Evolutionary conservation across 495 filamentous ascomycete species (phyloP), one percentile per base, ranked within the genome.

Genomic region (Aspergillus ellipticus): DNA sequence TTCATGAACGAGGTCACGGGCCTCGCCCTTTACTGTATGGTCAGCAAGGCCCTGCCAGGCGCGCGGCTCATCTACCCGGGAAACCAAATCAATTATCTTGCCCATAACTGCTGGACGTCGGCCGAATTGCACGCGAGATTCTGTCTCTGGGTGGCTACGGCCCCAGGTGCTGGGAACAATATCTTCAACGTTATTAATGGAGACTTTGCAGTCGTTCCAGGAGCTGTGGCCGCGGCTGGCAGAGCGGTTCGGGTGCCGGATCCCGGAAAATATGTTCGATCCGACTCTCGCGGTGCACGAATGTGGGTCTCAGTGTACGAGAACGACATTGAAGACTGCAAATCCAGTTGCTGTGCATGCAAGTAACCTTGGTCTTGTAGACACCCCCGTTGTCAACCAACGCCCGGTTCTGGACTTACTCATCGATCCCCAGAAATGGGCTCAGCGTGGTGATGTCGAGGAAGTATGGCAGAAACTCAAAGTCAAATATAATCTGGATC

Each of bases 101-200:
- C 64, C 9, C 79, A 78, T 63, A 79, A 83, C 63, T 65, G 61
- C 55, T 82, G 77, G 71, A 84, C 81, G 0, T 73, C 63, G 41
- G 67, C 79, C 10, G 66, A 72, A 17, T 61, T 82, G 49, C 81
- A 84, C 56, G 77, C 78, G 4, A 55, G 66, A 16, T 85, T 84
- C 63, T 79, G 71, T 59, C 64, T 77, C 47, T 84, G 79, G 82
- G 80, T 75, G 2, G 74, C 75, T 10, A 55, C 67, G 6, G 69
- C 76, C 28, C 69, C 74, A 0, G 60, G 63, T 16, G 64, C 72
- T 11, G 73, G 74, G 1, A 80, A 82, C 56, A 62, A 84, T 42
- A 79, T 75, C 19, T 83, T 84, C 67, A 84, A 85, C 49, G 75
- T 82, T 9, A 64, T 74, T 42, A 82, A 83, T 46, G 82, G 80